Base-by-base conservation (phyloP, 2,329 filamentous ascomycete genomes). In the Fusarium denticulatum region DNA sequence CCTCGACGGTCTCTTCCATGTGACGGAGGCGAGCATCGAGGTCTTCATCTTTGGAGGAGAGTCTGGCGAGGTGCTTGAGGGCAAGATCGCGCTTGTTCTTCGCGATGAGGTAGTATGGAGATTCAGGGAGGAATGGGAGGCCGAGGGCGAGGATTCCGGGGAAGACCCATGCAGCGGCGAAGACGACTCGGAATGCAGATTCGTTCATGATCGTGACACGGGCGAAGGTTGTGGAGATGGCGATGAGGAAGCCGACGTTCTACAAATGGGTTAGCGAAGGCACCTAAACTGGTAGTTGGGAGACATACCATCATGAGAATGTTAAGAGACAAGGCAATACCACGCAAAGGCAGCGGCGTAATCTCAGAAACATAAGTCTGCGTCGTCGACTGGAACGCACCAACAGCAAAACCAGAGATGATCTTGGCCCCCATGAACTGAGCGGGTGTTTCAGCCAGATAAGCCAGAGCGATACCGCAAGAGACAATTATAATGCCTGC, bases 361-460 rank as follows among this genome's bases (percentile, higher is more conserved):
- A 65, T 55, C 34, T 65, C 58, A 4, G 62, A 65, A 6, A 65
- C 62, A 40, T 67, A 67, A n/a, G 64, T 67, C 61, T 67, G 62
- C 14, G 64, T 66, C 1, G 61, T 66, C 5, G 64, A 50, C 52
- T 66, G 52, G 28, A 67, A 67, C 6, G 62, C 62, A 36, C 64
- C 64, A 5, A 66, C 64, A 0, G 64, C 64, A 11, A 66, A 67
- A 16, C 61, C 61, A 20, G 64, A 66, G 5, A 67, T 47, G 26
- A 67, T 67, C 43, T 67, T 67, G 13, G 64, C 64, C 1, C 64
- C 64, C 64, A 66, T 67, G 13, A 67, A 67, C 39, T 67, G 64
- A 8, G 64, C 61, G 6, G 64, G 52, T 26, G 64, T 66, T 10
- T 67, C 62, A 9, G 62, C 62, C 0, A 65, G 18, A n/a, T 63